Conservation (phyloP, 2,329 filamentous ascomycete species). For the Cyclaneusma minus region DNA sequence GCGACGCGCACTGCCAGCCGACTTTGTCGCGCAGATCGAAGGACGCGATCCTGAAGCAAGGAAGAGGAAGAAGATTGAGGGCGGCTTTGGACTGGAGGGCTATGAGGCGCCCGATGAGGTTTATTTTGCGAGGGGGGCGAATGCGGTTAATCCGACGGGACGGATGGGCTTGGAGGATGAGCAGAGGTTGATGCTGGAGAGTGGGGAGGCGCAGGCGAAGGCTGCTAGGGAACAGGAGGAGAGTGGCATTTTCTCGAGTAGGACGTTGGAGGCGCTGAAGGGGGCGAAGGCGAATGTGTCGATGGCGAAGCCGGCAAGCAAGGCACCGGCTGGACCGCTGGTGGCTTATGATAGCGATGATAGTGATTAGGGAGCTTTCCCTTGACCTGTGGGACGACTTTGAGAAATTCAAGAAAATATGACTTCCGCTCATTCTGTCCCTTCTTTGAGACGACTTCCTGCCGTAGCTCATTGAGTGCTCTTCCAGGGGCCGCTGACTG, state of each 20-base stretch:
- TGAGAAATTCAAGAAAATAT: no score
- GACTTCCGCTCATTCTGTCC: no score
- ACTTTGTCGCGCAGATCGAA: constrained; percentile 88
- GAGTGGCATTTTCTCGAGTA: constrained; percentile 64
- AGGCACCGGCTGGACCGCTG: constrained; percentile 50
- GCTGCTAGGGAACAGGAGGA: constrained; percentile 22
- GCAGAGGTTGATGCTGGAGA: constrained; percentile 40
- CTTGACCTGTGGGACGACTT: no score
- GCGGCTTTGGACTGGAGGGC: constrained; percentile 73
- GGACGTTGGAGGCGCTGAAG: constrained; percentile 67
- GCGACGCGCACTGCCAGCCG: constrained; percentile 68
- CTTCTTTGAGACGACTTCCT: no score
- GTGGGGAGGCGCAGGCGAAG: constrained; percentile 31
- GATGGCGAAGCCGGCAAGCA: constrained; percentile 31
- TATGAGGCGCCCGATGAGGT: constrained; percentile 92
- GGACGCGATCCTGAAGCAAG: constrained; percentile 74
- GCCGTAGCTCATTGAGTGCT: no score
- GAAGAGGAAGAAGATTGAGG: constrained; percentile 81
- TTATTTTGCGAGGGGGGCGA: constrained; percentile 71
- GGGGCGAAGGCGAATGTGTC: constrained; percentile 36
- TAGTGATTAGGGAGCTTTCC: constrained; percentile 3
- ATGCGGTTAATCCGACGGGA: constrained; percentile 44
- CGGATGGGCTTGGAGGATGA: constrained; percentile 46
- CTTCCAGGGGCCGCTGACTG: background rate
- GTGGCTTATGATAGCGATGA: constrained; percentile 89